phyloP scores from a whole-genome alignment of 768 basidiomycete species.

The Hericium rajendrae region DNA sequence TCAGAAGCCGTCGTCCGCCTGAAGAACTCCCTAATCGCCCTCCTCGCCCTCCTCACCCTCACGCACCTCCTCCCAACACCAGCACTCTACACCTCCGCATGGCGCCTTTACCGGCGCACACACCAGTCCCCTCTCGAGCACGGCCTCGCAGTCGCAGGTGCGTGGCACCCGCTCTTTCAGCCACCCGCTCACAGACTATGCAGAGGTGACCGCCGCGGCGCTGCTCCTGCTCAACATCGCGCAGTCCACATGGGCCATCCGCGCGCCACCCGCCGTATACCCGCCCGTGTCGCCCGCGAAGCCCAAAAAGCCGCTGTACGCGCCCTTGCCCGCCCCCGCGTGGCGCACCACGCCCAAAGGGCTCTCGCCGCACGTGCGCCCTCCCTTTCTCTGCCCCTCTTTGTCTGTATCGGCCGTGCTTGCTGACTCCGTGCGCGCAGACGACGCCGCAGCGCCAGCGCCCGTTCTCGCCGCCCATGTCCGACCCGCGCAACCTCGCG shows the following conservation, averaged over 20 bases:
- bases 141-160: constrained; percentile 4
- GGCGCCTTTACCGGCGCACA: constrained; percentile 10
- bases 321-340: background rate
- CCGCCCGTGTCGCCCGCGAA: constrained; percentile 8
- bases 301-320: background rate
- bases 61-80: constrained; percentile 15
- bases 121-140: constrained; percentile 10
- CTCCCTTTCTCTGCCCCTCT: background rate
- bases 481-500: constrained; percentile 13
- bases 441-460: constrained; percentile 14
- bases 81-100: constrained; percentile 9
- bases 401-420: too few relatives aligned
- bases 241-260: constrained; percentile 7
- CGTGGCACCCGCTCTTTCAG: background rate
- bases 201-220: constrained; percentile 5
- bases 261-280: constrained; percentile 6
- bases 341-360: constrained; percentile 4
- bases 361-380: constrained; percentile 12
- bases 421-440: background rate
- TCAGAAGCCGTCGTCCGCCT: background rate
- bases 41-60: constrained; percentile 3
- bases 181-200: background rate
- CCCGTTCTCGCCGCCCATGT: constrained; percentile 10
- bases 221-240: constrained; percentile 9
- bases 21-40: background rate